These are phyloP conservation scores for Collybiopsis confluens DNA, from an alignment of 768 basidiomycete species.

Conservation along the genomic window DNA sequence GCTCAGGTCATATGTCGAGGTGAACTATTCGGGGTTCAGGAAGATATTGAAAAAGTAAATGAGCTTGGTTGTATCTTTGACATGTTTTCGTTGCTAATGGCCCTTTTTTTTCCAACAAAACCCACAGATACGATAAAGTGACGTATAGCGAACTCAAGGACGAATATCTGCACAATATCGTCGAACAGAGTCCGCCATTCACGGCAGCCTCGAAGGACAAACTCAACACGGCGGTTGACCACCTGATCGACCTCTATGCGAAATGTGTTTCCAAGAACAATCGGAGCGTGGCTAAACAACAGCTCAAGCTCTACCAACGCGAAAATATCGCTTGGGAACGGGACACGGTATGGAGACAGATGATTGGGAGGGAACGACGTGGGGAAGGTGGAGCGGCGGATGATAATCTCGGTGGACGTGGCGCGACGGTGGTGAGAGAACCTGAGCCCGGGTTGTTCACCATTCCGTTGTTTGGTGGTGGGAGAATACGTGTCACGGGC, in stretches of 20 bases:
- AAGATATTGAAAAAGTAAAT: conserved; percentile 93
- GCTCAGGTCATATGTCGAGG: conserved; percentile 81
- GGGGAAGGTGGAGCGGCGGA: conserved; percentile 45
- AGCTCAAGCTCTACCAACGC: conserved; percentile 81
- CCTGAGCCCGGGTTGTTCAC: conserved; percentile 44
- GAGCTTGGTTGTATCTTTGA: neutral
- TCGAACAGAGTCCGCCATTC: conserved; percentile 71
- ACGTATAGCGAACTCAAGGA: conserved; percentile 79
- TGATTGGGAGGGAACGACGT: conserved; percentile 80
- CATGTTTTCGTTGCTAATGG: no score
- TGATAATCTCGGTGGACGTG: conserved; percentile 33
- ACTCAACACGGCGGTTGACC: conserved; percentile 52
- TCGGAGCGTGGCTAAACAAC: conserved; percentile 61
- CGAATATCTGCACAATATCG: conserved; percentile 64
- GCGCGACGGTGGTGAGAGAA: conserved; percentile 42
- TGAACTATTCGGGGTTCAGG: conserved; percentile 90
- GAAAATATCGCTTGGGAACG: conserved; percentile 97
- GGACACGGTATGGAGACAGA: conserved; percentile 95
- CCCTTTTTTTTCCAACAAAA: no score
- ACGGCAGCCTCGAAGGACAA: conserved; percentile 54
- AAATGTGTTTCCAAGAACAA: conserved; percentile 83
- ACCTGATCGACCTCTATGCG: conserved; percentile 71
- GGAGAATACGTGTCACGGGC: conserved; percentile 59
- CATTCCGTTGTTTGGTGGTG: conserved; percentile 55
- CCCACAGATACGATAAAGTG: conserved; percentile 95